A percentile compares a stretch with the other conserved stretches of the same genome.
Evolutionary conservation across 345 rosid species (phyloP).

Genomic region (Psidium friedrichsthalianum): DNA sequence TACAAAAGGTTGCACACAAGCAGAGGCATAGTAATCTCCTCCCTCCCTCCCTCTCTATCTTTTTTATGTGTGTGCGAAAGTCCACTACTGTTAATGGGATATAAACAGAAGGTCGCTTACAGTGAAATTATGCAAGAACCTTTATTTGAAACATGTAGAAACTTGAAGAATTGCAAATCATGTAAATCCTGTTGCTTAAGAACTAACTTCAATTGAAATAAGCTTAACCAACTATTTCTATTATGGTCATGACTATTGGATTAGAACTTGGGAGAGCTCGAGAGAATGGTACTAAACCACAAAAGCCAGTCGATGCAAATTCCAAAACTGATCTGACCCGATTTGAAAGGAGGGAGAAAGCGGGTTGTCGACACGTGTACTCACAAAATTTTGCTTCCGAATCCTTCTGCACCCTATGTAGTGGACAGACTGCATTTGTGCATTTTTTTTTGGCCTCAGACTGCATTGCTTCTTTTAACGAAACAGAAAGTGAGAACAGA

Average conservation of each 20-base stretch:
- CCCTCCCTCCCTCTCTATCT: too few relatives aligned
- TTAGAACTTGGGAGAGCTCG: not conserved
- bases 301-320: not conserved
- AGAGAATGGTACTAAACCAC: not conserved
- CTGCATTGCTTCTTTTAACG: not conserved
- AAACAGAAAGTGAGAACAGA: not conserved
- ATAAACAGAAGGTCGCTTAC: too few relatives aligned
- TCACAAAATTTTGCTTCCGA: not conserved
- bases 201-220: not conserved
- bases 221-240: not conserved
- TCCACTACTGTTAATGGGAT: too few relatives aligned
- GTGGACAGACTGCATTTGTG: not conserved
- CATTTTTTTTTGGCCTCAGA: not conserved
- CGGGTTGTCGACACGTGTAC: not conserved
- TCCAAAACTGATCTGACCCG: not conserved
- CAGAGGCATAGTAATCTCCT: too few relatives aligned
- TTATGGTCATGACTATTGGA: not conserved
- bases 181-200: too few relatives aligned
- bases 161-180: too few relatives aligned
- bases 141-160: too few relatives aligned
- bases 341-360: not conserved
- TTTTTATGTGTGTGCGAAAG: too few relatives aligned
- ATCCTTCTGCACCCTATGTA: not conserved
- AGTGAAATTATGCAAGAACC: too few relatives aligned
- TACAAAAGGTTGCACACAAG: too few relatives aligned